Conservation (phyloP, 768 basidiomycete genomes). For the Tricholomella constricta region DNA sequence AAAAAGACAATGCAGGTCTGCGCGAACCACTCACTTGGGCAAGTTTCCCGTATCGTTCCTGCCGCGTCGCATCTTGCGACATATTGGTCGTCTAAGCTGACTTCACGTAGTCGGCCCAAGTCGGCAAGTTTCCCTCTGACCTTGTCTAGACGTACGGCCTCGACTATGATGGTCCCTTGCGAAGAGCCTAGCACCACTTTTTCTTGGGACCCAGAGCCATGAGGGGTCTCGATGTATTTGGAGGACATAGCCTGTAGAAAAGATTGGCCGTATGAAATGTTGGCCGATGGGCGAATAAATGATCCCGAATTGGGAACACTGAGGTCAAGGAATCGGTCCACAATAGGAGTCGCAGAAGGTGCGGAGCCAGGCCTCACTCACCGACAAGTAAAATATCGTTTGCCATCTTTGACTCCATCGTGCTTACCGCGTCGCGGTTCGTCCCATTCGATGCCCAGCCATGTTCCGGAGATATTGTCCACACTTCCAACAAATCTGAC, state of each 20-base stretch:
- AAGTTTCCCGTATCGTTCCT: conserved; percentile 56
- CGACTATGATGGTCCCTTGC: conserved; percentile 78
- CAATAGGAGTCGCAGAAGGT: conserved; percentile 15
- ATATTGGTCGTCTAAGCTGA: conserved; percentile 73
- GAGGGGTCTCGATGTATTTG: conserved; percentile 75
- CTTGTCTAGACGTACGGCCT: conserved; percentile 82
- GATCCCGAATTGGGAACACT: conserved; percentile 71
- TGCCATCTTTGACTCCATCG: conserved; percentile 77
- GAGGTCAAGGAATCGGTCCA: conserved; percentile 15
- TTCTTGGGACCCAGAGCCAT: conserved; percentile 56
- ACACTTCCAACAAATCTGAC: conserved; percentile 71
- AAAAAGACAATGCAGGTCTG: conserved; percentile 4
- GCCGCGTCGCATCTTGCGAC: conserved; percentile 53
- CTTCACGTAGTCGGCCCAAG: conserved; percentile 69
- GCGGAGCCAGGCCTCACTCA: conserved; percentile 36
- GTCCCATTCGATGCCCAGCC: conserved; percentile 99
- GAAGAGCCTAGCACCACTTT: conserved; percentile 79
- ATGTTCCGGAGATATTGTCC: conserved; percentile 61
- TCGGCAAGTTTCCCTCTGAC: conserved; percentile 70
- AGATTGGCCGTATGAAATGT: conserved; percentile 60
- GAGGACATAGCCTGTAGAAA: conserved; percentile 74
- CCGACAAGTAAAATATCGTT: conserved; percentile 79
- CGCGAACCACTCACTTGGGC: conserved; percentile 61
- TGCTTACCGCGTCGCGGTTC: conserved; percentile 84
- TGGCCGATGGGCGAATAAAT: conserved; percentile 74